Evolutionary conservation across 2,329 filamentous ascomycete genomes (phyloP).

Genomic region (Penicillium sp.): DNA sequence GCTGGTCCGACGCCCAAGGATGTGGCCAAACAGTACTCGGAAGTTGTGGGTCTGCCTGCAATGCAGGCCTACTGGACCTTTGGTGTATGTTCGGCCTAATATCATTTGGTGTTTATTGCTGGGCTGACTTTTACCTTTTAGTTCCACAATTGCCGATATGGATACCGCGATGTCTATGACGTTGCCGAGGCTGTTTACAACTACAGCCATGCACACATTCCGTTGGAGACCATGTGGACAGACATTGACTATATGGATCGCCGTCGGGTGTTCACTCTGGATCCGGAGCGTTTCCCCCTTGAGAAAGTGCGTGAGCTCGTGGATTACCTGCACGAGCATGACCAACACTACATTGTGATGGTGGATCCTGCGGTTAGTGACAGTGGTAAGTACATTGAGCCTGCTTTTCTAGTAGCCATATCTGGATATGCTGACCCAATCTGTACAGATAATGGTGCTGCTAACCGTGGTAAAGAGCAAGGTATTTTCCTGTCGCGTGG

Average conservation of each 20-base stretch:
- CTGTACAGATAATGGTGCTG: slow-evolving; percentile 54
- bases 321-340: slow-evolving; percentile 63
- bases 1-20: slow-evolving; percentile 61
- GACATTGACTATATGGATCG: slow-evolving; percentile 47
- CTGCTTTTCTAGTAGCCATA: accelerated
- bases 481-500: slow-evolving; percentile 54
- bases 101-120: neutral
- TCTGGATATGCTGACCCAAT: neutral
- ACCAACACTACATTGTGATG: slow-evolving; percentile 76
- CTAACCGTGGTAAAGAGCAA: slow-evolving; percentile 62
- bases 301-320: slow-evolving; percentile 64
- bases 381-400: slow-evolving; percentile 27
- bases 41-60: slow-evolving; percentile 57
- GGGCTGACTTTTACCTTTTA: slow-evolving; percentile 7
- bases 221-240: slow-evolving; percentile 50
- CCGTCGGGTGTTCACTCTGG: slow-evolving; percentile 43
- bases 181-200: slow-evolving; percentile 49
- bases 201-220: slow-evolving; percentile 45
- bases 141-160: slow-evolving; percentile 64
- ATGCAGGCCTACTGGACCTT: slow-evolving; percentile 68
- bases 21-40: slow-evolving; percentile 61
- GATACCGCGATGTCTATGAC: slow-evolving; percentile 55
- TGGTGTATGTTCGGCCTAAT: slow-evolving; percentile 45
- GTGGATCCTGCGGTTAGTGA: slow-evolving; percentile 61
- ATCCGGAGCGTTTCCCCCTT: slow-evolving; percentile 41